Evolutionary conservation across 805 yeast genomes (phyloP).

Genomic region (Saccharomycopsis vini): DNA sequence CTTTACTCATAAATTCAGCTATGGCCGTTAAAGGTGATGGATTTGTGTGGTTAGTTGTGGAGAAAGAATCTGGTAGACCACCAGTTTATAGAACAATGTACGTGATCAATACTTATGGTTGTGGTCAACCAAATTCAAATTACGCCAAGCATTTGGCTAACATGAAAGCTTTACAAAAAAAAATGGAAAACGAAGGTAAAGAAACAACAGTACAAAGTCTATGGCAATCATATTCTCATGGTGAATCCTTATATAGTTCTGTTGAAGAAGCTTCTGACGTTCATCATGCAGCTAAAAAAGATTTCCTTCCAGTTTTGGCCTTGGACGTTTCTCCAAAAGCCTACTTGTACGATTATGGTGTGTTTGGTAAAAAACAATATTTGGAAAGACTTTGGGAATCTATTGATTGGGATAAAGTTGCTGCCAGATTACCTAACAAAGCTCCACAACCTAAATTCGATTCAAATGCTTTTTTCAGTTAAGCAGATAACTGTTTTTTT

Average conservation of each 20-base stretch:
- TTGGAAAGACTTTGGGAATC: conserved; percentile 60
- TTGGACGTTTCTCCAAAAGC: conserved; percentile 66
- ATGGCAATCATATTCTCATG: not conserved
- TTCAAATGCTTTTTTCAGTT: not conserved
- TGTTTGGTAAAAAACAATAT: conserved; percentile 59
- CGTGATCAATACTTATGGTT: conserved; percentile 76
- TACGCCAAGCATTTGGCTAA: conserved; percentile 43
- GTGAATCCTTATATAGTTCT: conserved; percentile 19
- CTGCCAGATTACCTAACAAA: conserved; percentile 33
- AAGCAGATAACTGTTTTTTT: not conserved
- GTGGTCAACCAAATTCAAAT: conserved; percentile 71
- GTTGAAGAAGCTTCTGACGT: conserved; percentile 33
- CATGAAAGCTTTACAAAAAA: conserved; percentile 24
- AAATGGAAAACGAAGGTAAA: not conserved
- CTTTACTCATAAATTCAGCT: conserved; percentile 61
- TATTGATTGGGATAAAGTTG: conserved; percentile 63
- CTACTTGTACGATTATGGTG: conserved; percentile 69
- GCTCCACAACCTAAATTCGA: not conserved
- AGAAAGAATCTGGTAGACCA: conserved; percentile 22
- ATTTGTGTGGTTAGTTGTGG: conserved; percentile 78
- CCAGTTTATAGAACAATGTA: conserved; percentile 42
- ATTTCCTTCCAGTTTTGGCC: conserved; percentile 52
- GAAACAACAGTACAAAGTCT: not conserved
- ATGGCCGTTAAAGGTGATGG: conserved; percentile 80
- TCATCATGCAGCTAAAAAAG: conserved; percentile 34